Conservation (phyloP, 1,284 basidiomycete species). For the Veloporphyrellus conicus region DNA sequence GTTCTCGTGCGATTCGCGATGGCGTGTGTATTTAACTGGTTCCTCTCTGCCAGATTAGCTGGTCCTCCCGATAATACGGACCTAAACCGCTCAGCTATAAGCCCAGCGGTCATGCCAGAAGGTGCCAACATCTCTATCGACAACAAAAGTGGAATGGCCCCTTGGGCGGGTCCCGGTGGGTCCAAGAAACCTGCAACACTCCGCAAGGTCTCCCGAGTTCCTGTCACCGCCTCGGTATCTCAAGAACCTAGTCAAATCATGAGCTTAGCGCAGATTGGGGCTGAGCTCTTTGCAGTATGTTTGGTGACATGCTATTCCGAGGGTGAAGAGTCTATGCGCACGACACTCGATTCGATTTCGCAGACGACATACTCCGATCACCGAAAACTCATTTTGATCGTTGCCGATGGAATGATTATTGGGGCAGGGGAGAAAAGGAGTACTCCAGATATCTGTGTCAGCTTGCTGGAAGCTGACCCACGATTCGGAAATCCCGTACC, state of each 20-base stretch:
- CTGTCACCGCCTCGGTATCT: constrained; percentile 47
- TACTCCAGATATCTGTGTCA: constrained; percentile 95
- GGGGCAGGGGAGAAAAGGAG: constrained; percentile 92
- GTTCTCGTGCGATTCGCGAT: constrained; percentile 91
- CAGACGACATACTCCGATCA: constrained; percentile 86
- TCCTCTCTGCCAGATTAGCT: constrained; percentile 77
- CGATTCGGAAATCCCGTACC: constrained; percentile 95
- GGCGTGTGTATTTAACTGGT: constrained; percentile 98
- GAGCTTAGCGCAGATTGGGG: constrained; percentile 82
- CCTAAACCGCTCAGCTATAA: constrained; percentile 74
- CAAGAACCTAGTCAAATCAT: constrained; percentile 59
- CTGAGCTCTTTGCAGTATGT: constrained; percentile 92
- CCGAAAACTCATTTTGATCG: constrained; percentile 89
- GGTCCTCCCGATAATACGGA: constrained; percentile 66
- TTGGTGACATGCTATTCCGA: constrained; percentile 98
- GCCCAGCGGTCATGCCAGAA: constrained; percentile 92
- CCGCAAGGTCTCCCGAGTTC: constrained; percentile 35
- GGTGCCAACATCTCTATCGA: constrained; percentile 89
- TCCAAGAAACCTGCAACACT: constrained; percentile 48
- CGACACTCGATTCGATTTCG: constrained; percentile 91
- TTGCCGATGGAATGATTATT: constrained; percentile 99
- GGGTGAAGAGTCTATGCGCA: constrained; percentile 86
- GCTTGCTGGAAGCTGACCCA: constrained; percentile 87
- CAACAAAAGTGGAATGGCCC: constrained; percentile 86
- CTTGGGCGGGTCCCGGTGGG: constrained; percentile 70